Conservation (phyloP, 257 asterid species). For the Avicennia marina region DNA sequence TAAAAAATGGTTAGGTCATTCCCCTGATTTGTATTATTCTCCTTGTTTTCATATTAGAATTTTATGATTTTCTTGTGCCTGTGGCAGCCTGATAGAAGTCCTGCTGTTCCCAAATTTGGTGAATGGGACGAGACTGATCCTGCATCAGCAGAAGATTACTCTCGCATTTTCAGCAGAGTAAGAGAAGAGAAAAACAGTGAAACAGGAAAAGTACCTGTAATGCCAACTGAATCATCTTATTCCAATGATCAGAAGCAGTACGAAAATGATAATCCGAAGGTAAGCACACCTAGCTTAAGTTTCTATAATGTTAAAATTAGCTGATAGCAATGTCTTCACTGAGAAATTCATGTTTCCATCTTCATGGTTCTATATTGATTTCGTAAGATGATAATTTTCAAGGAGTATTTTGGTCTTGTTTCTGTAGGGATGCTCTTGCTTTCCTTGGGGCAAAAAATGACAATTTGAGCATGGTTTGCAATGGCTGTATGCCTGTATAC, state of each 20-base stretch:
- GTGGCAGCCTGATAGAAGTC: slow-evolving; percentile 71
- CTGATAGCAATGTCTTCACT: too few species aligned
- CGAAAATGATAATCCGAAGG: slow-evolving; percentile 49
- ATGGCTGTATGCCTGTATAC: neutral
- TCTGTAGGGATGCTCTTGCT: slow-evolving; percentile 51
- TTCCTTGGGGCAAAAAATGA: slow-evolving; percentile 47
- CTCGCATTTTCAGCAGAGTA: slow-evolving; percentile 58
- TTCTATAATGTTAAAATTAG: neutral
- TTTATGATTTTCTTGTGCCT: neutral
- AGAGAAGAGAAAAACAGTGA: slow-evolving; percentile 64
- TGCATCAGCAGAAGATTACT: slow-evolving; percentile 69
- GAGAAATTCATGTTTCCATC: neutral
- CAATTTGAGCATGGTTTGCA: neutral
- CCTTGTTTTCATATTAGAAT: neutral
- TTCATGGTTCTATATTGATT: neutral
- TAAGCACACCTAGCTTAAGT: slow-evolving; percentile 6
- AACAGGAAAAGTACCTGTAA: slow-evolving; percentile 60
- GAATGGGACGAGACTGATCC: slow-evolving; percentile 88
- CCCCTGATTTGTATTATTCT: neutral
- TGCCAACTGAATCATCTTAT: slow-evolving; percentile 49
- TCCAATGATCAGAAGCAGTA: slow-evolving; percentile 49
- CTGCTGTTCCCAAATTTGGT: slow-evolving; percentile 79
- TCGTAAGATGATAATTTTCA: neutral
- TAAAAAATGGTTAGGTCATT: neutral
- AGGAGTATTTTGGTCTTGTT: neutral